Conservation (phyloP, 2,329 filamentous ascomycete species). For the Colletotrichum siamense region DNA sequence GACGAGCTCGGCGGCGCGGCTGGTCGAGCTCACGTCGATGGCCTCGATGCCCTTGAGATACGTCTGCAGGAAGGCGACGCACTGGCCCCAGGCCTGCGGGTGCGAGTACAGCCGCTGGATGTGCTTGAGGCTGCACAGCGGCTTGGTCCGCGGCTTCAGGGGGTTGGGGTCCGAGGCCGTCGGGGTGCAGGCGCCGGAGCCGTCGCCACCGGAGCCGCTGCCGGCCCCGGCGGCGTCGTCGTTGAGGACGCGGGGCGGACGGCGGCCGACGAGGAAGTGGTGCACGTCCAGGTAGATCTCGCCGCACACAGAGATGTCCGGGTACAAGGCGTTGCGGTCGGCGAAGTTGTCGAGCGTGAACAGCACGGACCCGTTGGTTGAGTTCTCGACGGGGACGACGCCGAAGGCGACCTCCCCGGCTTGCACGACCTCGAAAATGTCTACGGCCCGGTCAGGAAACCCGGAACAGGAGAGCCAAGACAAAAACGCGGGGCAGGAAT, state of each 20-base stretch:
- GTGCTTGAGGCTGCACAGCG: constrained; percentile 58
- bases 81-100: constrained; percentile 95
- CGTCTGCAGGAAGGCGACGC: constrained; percentile 73
- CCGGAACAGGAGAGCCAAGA: constrained; percentile 1
- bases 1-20: constrained; percentile 81
- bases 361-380: constrained; percentile 89
- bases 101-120: constrained; percentile 87
- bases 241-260: constrained; percentile 21
- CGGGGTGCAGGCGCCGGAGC: constrained; percentile 55
- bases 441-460: constrained; percentile 41
- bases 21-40: constrained; percentile 86
- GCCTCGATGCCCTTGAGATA: constrained; percentile 78
- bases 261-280: constrained; percentile 79
- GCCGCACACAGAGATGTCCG: constrained; percentile 76
- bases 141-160: constrained; percentile 49
- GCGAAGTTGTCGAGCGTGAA: constrained; percentile 90
- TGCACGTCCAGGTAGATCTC: constrained; percentile 89
- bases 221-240: constrained; percentile 32
- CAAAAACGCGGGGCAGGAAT: not conserved
- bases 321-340: constrained; percentile 69
- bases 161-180: constrained; percentile 51
- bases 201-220: constrained; percentile 20
- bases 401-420: constrained; percentile 68
- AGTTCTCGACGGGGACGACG: constrained; percentile 95
- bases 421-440: constrained; percentile 83